Base-by-base conservation (phyloP, 306 rosid genomes). In the Dicorynia guianensis region DNA sequence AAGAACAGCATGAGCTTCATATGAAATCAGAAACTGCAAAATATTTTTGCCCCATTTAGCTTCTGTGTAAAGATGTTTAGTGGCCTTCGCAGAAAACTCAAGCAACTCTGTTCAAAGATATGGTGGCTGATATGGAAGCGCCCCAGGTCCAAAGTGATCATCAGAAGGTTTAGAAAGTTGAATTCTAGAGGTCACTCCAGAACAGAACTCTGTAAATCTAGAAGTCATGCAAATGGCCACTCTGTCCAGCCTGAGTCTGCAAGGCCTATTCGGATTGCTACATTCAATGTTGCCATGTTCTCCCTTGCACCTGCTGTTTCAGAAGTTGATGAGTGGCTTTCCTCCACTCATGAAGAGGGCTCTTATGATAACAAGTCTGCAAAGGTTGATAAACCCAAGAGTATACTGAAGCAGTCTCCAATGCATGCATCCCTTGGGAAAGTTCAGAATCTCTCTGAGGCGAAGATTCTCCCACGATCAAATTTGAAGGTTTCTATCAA, bases 261-360 rank as follows among this genome's bases (percentile, higher is more conserved):
- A 80, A 87, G 82, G 89, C 92, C 96, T 48, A 82, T 92, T 63
- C 74, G 92, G 13, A 64, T 87, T 43, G 96, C 93, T 67, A 85
- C 97, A 39, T 88, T 90, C 85, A 92, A 92, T 74, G 97, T 92
- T 71, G 97, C 97, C 52, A 92, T 92, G 97, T 92, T 92, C 76
- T 86, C 97, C 8, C 92, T 92, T 48, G 97, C 97, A 15, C 96
- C 96, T 72, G 97, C 96, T 10, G 79, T 90, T 69, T 83, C 96
- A 49, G 90, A 84, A 67, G 35, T 73, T 81, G 96, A 76, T 53
- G 80, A 84, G 1, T 48, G 57, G 40, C 44, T 79, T 46, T 36
- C 58, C 30, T 59, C 77, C 13, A 53, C 67, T 36, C 79, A 77
- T 36, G 69, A 74, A 62, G 20, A 83, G 50, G 83, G 74, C 25